phyloP scores from a whole-genome alignment of 176 grass and related monocot genomes.

The Oryza rufipogon region DNA sequence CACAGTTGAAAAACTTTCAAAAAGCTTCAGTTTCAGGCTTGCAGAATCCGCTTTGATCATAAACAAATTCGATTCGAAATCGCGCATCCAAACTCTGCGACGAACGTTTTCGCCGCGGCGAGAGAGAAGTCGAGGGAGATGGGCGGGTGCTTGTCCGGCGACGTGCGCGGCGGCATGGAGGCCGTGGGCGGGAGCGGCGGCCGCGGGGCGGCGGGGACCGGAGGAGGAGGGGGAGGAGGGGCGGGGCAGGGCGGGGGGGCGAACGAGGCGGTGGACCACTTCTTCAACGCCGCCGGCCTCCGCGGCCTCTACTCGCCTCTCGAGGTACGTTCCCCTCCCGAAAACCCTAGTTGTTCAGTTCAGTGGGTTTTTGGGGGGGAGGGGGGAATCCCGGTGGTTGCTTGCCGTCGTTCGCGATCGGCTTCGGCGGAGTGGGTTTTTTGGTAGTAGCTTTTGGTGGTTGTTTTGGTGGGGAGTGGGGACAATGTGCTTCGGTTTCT shows the following conservation, averaged over 20 bases:
- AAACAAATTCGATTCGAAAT: background rate
- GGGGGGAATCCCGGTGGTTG: background rate
- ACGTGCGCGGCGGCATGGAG: conserved; percentile 75
- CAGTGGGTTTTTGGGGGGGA: background rate
- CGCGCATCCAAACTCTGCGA: background rate
- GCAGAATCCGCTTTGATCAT: background rate
- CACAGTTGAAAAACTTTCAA: too few relatives aligned
- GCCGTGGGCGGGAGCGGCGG: conserved; percentile 52
- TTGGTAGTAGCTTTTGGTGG: background rate
- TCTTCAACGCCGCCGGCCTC: conserved; percentile 66
- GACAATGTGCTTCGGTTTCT: background rate
- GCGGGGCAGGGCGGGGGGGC: conserved; percentile 29
- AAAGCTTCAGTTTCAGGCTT: too few relatives aligned
- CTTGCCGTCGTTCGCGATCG: background rate
- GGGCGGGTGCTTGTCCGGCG: conserved; percentile 80
- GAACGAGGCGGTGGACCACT: conserved; percentile 71
- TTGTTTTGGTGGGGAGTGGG: background rate
- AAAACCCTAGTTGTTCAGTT: conserved; percentile 1
- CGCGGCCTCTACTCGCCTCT: conserved; percentile 76
- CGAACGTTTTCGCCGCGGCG: background rate
- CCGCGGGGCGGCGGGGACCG: background rate
- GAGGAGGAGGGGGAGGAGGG: background rate
- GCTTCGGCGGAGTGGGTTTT: background rate
- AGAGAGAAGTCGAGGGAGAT: conserved; percentile 29
- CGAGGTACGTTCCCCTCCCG: conserved; percentile 51